Conservation (phyloP, 371 early-diverging fungal genomes). For the Thermomucor indicae-seudaticae region DNA sequence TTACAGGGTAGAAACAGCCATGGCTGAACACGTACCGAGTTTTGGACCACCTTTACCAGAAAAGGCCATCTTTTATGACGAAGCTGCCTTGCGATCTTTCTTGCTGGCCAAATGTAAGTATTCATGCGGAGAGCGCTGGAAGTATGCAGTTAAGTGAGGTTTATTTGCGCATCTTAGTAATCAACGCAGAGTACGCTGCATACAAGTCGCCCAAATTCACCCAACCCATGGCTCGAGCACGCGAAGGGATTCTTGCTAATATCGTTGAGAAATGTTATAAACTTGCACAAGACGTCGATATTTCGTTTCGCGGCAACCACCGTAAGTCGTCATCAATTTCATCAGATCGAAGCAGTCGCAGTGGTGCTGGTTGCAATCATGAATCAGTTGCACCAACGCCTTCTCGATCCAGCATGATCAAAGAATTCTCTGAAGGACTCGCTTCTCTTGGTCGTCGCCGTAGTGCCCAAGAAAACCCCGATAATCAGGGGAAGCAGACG, state of each 20-base stretch:
- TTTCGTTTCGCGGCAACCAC: conserved; percentile 14
- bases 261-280: conserved; percentile 37
- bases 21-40: conserved; percentile 57
- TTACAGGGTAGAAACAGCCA: conserved; percentile 54
- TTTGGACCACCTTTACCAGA: conserved; percentile 69
- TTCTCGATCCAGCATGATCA: conserved; percentile 30
- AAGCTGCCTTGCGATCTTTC: conserved; percentile 49
- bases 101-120: conserved; percentile 58
- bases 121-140: not conserved
- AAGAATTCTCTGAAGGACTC: conserved; percentile 26
- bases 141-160: not conserved
- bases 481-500: not conserved
- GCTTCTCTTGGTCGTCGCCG: conserved; percentile 21
- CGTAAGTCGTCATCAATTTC: conserved; percentile 34
- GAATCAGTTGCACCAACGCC: conserved; percentile 15
- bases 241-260: conserved; percentile 50
- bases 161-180: conserved; percentile 24
- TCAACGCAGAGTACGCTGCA: conserved; percentile 81
- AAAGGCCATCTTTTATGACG: conserved; percentile 53
- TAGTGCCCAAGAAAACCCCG: conserved; percentile 19
- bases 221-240: conserved; percentile 53
- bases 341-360: conserved; percentile 22
- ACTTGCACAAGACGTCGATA: conserved; percentile 7
- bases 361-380: conserved; percentile 3
- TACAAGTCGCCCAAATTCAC: conserved; percentile 69